Percentiles rank a stretch among this genome's conserved stretches.
Evolutionary conservation across 768 basidiomycete species (phyloP).

Genomic region (Cystofilobasidium ferigula): DNA sequence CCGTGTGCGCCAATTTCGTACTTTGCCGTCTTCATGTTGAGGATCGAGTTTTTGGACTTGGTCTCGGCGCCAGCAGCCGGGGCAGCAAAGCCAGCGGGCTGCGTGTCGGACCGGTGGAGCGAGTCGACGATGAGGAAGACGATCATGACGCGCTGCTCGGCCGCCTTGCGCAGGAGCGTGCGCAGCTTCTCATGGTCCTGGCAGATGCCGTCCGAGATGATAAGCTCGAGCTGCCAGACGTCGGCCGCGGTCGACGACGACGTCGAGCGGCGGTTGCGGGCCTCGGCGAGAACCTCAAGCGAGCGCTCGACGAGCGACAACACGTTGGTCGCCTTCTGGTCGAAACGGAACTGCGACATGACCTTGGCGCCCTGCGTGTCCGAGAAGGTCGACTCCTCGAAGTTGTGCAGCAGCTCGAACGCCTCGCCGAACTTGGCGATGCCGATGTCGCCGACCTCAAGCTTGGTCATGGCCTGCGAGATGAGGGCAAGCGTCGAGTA

Average conservation of each 20-base stretch:
- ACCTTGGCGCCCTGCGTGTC: conserved; percentile 70
- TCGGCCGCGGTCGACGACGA: conserved; percentile 53
- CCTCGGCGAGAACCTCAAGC: conserved; percentile 59
- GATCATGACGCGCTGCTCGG: conserved; percentile 83
- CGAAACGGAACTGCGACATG: conserved; percentile 74
- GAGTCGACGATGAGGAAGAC: conserved; percentile 95
- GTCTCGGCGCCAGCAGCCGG: conserved; percentile 23
- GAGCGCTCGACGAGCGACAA: conserved; percentile 57
- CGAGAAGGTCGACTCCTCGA: conserved; percentile 62
- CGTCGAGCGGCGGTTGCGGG: conserved; percentile 57
- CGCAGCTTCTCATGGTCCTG: conserved; percentile 83
- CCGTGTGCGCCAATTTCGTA: conserved; percentile 66
- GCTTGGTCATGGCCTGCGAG: conserved; percentile 72
- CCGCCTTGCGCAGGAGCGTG: conserved; percentile 66
- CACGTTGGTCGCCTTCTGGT: conserved; percentile 54
- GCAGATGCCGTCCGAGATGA: conserved; percentile 98
- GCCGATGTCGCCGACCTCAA: conserved; percentile 90
- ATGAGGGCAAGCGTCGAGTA: conserved; percentile 88
- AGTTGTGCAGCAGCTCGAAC: conserved; percentile 79
- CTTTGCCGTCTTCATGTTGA: conserved; percentile 71
- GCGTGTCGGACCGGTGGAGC: conserved; percentile 47
- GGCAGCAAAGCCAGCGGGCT: conserved; percentile 28
- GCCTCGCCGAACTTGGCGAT: conserved; percentile 80
- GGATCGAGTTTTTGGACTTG: conserved; percentile 58
- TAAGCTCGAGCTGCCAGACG: conserved; percentile 94